Evolutionary conservation across 73 alveolate genomes (phyloP).

Genomic region (Urostyla sp.): DNA sequence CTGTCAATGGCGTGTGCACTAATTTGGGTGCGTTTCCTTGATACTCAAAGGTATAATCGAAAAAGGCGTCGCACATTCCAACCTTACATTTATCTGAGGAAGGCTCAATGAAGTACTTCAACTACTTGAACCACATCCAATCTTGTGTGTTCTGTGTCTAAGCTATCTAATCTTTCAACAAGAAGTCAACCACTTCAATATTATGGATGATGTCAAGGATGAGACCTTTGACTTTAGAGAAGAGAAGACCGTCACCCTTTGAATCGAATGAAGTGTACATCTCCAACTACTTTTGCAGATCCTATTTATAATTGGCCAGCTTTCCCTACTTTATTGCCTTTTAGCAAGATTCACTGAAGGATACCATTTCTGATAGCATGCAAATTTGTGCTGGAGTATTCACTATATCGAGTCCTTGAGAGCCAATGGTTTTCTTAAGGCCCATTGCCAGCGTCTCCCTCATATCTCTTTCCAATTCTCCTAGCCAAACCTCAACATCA

Average conservation of each 20-base stretch:
- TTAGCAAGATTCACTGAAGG: constrained; percentile 90
- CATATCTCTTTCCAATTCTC: constrained; percentile 97
- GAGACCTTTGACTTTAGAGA: constrained; percentile 92
- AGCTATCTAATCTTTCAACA: constrained; percentile 83
- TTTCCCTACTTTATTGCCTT: constrained; percentile 90
- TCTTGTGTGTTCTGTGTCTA: constrained; percentile 73
- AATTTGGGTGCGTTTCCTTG: constrained; percentile 99
- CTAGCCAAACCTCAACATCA: constrained; percentile 99
- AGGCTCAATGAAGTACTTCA: constrained; percentile 88
- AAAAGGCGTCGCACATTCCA: constrained; percentile 97
- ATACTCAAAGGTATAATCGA: constrained; percentile 98
- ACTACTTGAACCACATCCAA: constrained; percentile 99
- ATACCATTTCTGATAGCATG: constrained; percentile 96
- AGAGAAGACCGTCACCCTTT: constrained; percentile 82
- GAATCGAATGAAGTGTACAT: constrained; percentile 74
- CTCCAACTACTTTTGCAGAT: constrained; percentile 68
- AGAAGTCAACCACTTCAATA: constrained; percentile 94
- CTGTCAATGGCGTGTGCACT: constrained; percentile 99
- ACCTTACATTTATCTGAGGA: constrained; percentile 78
- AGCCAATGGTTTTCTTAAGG: constrained; percentile 76
- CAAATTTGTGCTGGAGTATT: constrained; percentile 96
- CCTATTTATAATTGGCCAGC: constrained; percentile 82
- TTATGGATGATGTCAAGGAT: constrained; percentile 99
- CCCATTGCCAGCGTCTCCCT: constrained; percentile 87
- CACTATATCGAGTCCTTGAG: constrained; percentile 81